phyloP scores from a whole-genome alignment of 2,329 filamentous ascomycete species.

The Neonectria faginata region DNA sequence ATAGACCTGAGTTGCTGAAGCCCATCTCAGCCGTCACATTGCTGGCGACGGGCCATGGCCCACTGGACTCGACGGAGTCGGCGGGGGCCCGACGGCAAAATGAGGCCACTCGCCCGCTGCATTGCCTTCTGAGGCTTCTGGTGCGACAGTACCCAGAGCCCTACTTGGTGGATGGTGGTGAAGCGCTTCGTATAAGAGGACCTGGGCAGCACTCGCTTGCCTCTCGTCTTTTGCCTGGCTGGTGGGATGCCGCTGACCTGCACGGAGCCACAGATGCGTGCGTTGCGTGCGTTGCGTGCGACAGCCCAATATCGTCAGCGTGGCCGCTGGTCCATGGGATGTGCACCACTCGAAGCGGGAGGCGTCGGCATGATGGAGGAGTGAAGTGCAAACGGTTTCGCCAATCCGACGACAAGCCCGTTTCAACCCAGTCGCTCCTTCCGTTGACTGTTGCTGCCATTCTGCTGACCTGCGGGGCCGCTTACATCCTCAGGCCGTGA shows the following conservation, averaged over 20 bases:
- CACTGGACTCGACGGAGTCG: constrained; percentile 10
- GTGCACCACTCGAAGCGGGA: constrained; percentile 17
- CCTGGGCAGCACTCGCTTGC: constrained; percentile 14
- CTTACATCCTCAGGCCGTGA: constrained; percentile 26
- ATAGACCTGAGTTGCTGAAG: constrained; percentile 20
- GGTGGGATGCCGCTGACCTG: constrained; percentile 34
- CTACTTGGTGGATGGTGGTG: constrained; percentile 6
- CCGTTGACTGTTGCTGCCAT: constrained; percentile 14
- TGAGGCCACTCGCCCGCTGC: constrained; percentile 31
- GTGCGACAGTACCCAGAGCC: constrained; percentile 16
- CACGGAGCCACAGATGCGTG: constrained; percentile 20
- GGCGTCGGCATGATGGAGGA: constrained; percentile 19
- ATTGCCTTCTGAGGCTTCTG: constrained; percentile 27
- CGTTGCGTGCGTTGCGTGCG: constrained; percentile 10
- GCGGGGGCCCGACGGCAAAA: constrained; percentile 25
- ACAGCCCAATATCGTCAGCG: constrained; percentile 26
- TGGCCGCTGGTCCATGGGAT: constrained; percentile 26
- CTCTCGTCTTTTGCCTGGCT: constrained; percentile 19
- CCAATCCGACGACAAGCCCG: constrained; percentile 4
- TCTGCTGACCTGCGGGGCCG: constrained; percentile 4
- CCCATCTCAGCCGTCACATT: constrained; percentile 15
- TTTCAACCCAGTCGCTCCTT: constrained; percentile 11
- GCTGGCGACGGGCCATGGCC: constrained; percentile 35
- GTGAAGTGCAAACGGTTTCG: constrained; percentile 12
- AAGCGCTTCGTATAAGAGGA: constrained; percentile 32